Evolutionary conservation across 2,329 filamentous ascomycete species (phyloP), one percentile per base, ranked within the genome.

Genomic region (Colletotrichum sidae): DNA sequence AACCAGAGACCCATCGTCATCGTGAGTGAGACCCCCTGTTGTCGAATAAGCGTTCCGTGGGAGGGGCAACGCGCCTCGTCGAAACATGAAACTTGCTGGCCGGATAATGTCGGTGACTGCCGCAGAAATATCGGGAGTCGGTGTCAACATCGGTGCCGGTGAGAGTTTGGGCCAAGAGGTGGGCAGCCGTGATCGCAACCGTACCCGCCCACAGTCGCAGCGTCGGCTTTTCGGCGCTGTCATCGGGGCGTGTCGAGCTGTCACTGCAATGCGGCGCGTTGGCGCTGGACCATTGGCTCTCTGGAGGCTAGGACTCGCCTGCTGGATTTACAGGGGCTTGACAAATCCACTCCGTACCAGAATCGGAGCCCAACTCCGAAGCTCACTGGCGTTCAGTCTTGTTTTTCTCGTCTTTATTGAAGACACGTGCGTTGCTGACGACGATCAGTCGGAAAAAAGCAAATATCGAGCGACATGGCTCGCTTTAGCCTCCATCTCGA

Each of bases 21-120:
- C 25, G 25, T 25, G 4, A 4, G 25, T 25, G 25, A 25, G 25
- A 25, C 25, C 25, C 25, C 25, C 25, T 25, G 25, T 25, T 25
- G 25, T 25, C 25, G 25, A 25, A 25, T 5, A 25, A 25, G 25
- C 25, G 55, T 47, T 33, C 46, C 46, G 41, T 47, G 11, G 33
- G 37, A 49, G 55, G 60, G 44, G 33, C 35, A 17, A 52, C 38
- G 37, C 41, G 60, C 51, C 44, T 52, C 50, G 45, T 59, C 52
- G 39, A 42, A 53, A 54, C 45, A 50, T 61, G 61, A 65, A 61
- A 65, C 56, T 6, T 55, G 41, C 13, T 41, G 38, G 61, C 25
- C 33, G 49, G 37, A 39, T 63, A 17, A 35, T 46, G n/a, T 49
- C 55, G 25, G 41, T 47, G 49, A 41, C 37, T 25, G 25, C 25